phyloP scores from a whole-genome alignment of 2,329 filamentous ascomycete genomes.

The Aspergillus pseudonomiae region DNA sequence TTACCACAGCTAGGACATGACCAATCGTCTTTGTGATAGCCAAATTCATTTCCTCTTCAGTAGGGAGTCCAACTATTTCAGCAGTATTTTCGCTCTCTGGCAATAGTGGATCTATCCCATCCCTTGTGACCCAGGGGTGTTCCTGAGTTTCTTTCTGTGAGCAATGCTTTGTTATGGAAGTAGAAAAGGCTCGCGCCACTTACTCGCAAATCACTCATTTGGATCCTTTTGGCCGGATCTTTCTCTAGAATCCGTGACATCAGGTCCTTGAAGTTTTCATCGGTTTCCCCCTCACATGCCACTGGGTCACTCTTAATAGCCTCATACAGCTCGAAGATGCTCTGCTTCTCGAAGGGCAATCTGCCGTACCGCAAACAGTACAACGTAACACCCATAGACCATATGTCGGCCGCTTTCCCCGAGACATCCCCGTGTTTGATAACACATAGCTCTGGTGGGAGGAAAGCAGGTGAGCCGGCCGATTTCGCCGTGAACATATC shows the following conservation, averaged over 20 bases:
- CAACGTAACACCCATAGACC: conserved; percentile 96
- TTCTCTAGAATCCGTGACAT: conserved; percentile 78
- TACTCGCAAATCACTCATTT: conserved; percentile 80
- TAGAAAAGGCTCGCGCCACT: conserved; percentile 34
- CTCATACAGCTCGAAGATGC: conserved; percentile 84
- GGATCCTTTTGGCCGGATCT: conserved; percentile 79
- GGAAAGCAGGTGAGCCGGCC: conserved; percentile 90
- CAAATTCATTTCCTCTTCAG: conserved; percentile 84
- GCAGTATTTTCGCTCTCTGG: conserved; percentile 84
- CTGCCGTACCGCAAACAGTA: conserved; percentile 89
- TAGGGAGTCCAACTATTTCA: conserved; percentile 78
- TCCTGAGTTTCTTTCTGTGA: conserved; percentile 55
- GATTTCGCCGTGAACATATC: conserved; percentile 92
- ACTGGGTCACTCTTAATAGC: conserved; percentile 76
- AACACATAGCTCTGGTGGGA: conserved; percentile 89
- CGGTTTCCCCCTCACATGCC: conserved; percentile 64
- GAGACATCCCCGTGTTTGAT: conserved; percentile 84
- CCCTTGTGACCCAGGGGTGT: conserved; percentile 89
- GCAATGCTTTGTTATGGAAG: neutral
- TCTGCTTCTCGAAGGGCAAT: conserved; percentile 80
- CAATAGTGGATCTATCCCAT: conserved; percentile 75
- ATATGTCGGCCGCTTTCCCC: conserved; percentile 89
- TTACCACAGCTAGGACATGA: conserved; percentile 79
- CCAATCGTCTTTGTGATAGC: conserved; percentile 91
- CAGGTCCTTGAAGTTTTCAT: conserved; percentile 72